Percentiles rank a stretch among this genome's conserved stretches.
Conservation (phyloP, 2,329 filamentous ascomycete genomes). For the Phoma sp. region DNA sequence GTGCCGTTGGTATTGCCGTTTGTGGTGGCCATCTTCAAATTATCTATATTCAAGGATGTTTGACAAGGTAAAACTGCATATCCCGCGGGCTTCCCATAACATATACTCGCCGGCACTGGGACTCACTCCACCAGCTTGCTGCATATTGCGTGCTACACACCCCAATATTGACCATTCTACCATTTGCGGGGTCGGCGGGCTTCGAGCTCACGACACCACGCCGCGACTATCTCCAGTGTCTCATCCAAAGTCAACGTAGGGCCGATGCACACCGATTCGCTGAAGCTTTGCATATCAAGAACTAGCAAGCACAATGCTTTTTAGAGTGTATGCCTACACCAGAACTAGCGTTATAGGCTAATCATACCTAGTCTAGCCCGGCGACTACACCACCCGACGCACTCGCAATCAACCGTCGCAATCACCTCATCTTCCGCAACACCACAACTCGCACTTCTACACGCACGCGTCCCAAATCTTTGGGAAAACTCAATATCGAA, state of each 20-base stretch:
- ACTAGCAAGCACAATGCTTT: neutral
- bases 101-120: neutral
- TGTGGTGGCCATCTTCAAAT: slow-evolving; percentile 12
- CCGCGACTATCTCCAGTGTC: neutral
- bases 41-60: neutral
- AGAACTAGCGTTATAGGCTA: neutral
- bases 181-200: neutral
- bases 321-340: neutral
- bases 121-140: neutral
- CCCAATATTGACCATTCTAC: slow-evolving; percentile 5
- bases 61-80: neutral
- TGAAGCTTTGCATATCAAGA: neutral
- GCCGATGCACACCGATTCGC: slow-evolving; percentile 11
- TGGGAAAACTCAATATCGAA: neutral
- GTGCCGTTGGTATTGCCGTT: slow-evolving; percentile 19
- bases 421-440: slow-evolving; percentile 12
- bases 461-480: neutral
- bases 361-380: neutral
- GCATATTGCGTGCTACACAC: slow-evolving; percentile 16
- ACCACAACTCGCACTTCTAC: neutral
- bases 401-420: slow-evolving; percentile 9
- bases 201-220: neutral
- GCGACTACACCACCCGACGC: neutral
- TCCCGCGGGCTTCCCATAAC: neutral
- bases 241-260: neutral